Evolutionary conservation across 2,329 filamentous ascomycete genomes (phyloP), one percentile per base, ranked within the genome.

Genomic region (Helicocarpus griseus): DNA sequence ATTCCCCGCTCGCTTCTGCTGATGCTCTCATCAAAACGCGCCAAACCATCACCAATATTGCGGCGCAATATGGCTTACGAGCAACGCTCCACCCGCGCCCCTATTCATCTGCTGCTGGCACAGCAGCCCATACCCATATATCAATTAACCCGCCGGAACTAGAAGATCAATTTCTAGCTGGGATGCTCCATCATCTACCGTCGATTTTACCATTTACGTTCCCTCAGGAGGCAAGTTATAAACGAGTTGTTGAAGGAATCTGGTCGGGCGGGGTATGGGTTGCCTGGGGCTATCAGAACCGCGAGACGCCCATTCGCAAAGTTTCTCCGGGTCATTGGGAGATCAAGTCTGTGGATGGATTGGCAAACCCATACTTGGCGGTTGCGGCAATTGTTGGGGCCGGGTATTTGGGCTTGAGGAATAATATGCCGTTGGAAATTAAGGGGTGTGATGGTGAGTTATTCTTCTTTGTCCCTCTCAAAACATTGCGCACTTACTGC

Each of bases 231-330:
- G 74, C 75, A 0, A 87, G 83, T 64, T 93, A 93, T 65, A 78
- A 79, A 33, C 78, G 87, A 4, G 75, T 87, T 9, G 67, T 70
- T 1, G 82, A 89, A 49, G 78, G 86, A n/a, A 73, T 72, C 53
- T 93, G 87, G 87, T 79, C 86, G 0, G 86, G 86, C n/a, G 86
- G 86, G 0, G 79, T 82, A 6, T 90, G 84, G 82, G 78, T 90
- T 0, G 72, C 83, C 0, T 94, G 87, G 87, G 88, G 88, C 11
- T 86, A 81, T 4, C 83, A 93, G 68, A 64, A 63, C 41, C 60
- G 60, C 19, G 61, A 62, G 43, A 56, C 56, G 2, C 51, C 60
- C 5, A 50, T 65, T 8, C 60, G 61, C 2, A 56, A 57, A 11
- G 56, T 63, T 14, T 39, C 39, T n/a, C 7, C 39, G 0, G 58